Base-by-base conservation (phyloP, 2,329 filamentous ascomycete species). In the Atkinsonella texensis region DNA sequence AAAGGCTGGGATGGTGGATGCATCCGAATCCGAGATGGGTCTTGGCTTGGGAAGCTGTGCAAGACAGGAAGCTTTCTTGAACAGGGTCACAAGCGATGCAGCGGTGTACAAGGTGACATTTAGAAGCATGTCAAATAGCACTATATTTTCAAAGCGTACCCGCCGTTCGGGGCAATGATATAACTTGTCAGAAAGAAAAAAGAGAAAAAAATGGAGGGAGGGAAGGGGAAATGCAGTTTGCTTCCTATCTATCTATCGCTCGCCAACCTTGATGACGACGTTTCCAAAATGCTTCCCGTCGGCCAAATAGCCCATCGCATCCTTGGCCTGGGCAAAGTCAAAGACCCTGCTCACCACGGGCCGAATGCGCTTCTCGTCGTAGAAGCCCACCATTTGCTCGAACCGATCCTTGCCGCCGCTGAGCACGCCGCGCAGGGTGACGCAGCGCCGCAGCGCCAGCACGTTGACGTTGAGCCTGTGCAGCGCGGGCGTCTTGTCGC, bases 381-480 rank as follows among this genome's bases (percentile, higher is more conserved):
- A 75, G 45, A 74, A 73, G 33, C 46, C 52, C 39, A 73, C 56
- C 74, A 80, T 77, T 63, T 80, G 77, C 63, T 77, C 73, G 52
- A 80, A 73, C 42, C 70, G 63, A 46, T 74, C 70, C 51, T 64
- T 60, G 10, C 82, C 80, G 0, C 82, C 83, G 61, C 84, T 84
- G 31, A 84, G 58, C 7, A 85, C 75, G 0, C 83, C 72, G 58
- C 72, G 72, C 48, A 75, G 61, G 33, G 73, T 75, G 13, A 72
- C 70, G 54, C 74, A 75, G 53, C 69, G 61, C 51, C 68, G 56
- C 55, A 74, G 55, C n/a, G 72, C 73, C 51, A 76, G 66, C 31
- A 85, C 65, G 57, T 84, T 85, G 13, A 81, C 74, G 55, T 83
- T 82, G 8, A 76, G 68, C 44, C 77, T 63, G 62, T 80, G 76